Base-by-base conservation (phyloP, 2,329 filamentous ascomycete genomes). In the Aaosphaeria arxii region DNA sequence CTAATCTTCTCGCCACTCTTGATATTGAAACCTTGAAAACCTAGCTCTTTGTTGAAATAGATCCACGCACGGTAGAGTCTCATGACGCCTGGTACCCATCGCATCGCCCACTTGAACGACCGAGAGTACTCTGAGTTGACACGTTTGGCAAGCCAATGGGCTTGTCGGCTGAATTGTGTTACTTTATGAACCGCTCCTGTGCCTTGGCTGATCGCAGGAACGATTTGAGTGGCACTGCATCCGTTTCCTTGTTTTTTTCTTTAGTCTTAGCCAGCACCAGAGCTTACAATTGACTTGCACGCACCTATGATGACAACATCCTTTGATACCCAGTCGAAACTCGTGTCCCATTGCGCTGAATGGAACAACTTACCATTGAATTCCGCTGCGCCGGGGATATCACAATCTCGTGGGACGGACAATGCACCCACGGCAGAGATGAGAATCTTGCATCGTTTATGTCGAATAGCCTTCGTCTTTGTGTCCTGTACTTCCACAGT, bases 151-250 rank as follows among this genome's bases (percentile, higher is more conserved):
- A 80, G 64, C 64, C 74, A 80, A 49, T 80, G 78, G 4, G 77
- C 64, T 59, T 79, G 76, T 6, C 76, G 72, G n/a, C 64, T 71
- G 52, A 80, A 79, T 43, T 80, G 77, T 0, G 70, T 74, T 24
- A 77, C 61, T 28, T 66, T 69, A 17, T 62, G 67, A 7, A 69
- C 74, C 4, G 69, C 62, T 9, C 55, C 56, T 2, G 62, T 58
- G n/a, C 62, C 63, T 31, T 61, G 57, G 11, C 69, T 69, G 58
- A 77, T 67, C 33, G 74, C 69, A 3, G 75, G 76, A 1, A 77
- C 70, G 38, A 77, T 75, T 54, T 78, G 75, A 0, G 75, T 77
- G 5, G 75, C 76, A 43, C 69, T 73, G 52, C 74, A 77, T 35
- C 75, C 74, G 48, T 77, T 78, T 13, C 71, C 72, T 70, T 36